Evolutionary conservation across 208 protist genomes (phyloP).

Genomic region (Trypanosoma avium): DNA sequence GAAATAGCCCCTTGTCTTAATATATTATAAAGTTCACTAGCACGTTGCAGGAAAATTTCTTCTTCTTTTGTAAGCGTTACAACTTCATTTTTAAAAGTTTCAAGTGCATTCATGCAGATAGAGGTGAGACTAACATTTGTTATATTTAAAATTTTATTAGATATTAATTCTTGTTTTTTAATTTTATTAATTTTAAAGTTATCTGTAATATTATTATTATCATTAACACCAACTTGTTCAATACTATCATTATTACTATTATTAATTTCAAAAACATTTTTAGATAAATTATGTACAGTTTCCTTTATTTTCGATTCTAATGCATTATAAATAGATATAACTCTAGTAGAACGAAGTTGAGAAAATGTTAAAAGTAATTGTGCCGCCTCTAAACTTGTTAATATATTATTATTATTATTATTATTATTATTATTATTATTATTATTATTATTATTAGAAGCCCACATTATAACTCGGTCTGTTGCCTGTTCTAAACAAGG

Average conservation of each 20-base stretch:
- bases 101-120: constrained; percentile 26
- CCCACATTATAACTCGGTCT: constrained; percentile 13
- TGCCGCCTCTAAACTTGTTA: constrained; percentile 31
- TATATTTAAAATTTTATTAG: no score
- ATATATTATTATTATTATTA: no score
- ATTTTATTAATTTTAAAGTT: neutral
- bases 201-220: neutral
- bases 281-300: constrained; percentile 7
- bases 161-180: neutral
- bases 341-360: constrained; percentile 13
- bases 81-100: constrained; percentile 20
- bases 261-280: neutral
- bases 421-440: no score
- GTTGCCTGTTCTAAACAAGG: constrained; percentile 20
- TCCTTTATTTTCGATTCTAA: constrained; percentile 16
- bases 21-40: constrained; percentile 17
- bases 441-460: no score
- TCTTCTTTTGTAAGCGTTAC: constrained; percentile 10
- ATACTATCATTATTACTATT: neutral
- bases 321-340: constrained; percentile 13
- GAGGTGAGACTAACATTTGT: constrained; percentile 3
- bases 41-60: constrained; percentile 15
- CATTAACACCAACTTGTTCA: neutral
- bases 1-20: constrained; percentile 21
- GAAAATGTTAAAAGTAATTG: constrained; percentile 30